A percentile compares a stretch with the other conserved stretches of the same genome.
Conservation (phyloP, 352 stramenopile genomes). For the Phytopythium kandeliae region DNA sequence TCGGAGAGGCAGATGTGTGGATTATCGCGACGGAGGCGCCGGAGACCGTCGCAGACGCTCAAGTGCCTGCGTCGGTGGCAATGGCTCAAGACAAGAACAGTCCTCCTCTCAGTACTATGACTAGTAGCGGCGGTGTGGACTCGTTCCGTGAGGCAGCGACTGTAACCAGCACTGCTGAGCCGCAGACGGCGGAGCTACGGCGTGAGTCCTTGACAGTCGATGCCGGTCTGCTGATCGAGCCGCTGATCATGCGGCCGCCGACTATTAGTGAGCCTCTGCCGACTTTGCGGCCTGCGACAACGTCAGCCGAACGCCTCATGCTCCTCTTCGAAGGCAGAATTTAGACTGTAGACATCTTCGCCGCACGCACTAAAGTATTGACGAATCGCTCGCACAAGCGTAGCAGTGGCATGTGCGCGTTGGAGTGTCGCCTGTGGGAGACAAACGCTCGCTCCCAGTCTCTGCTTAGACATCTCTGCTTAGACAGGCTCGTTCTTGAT, state of each 20-base stretch:
- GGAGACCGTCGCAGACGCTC: neutral
- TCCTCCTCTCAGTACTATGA: too few relatives aligned
- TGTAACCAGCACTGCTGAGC: neutral
- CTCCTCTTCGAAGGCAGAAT: conserved; percentile 5
- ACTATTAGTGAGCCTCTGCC: neutral
- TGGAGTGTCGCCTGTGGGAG: neutral
- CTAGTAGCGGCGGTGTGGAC: too few relatives aligned
- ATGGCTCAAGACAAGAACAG: neutral
- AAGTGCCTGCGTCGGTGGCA: neutral
- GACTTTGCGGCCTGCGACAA: neutral
- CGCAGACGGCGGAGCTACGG: neutral
- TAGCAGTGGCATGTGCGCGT: neutral
- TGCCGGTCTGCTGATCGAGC: neutral
- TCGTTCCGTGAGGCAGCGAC: neutral
- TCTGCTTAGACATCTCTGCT: too few relatives aligned
- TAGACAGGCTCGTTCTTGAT: conserved; percentile 24
- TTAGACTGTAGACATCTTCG: neutral
- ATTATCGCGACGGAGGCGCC: conserved; percentile 5
- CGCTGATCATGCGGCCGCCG: neutral
- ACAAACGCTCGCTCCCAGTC: neutral
- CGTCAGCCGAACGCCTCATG: conserved; percentile 4
- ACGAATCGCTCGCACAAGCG: neutral
- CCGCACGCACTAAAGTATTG: neutral
- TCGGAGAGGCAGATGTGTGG: neutral
- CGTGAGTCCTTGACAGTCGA: neutral